Percentiles rank a stretch among this genome's conserved stretches.
These are phyloP conservation scores for Aspergillus bombycis DNA, from an alignment of 2,329 filamentous ascomycete genomes.

Conservation along the genomic window DNA sequence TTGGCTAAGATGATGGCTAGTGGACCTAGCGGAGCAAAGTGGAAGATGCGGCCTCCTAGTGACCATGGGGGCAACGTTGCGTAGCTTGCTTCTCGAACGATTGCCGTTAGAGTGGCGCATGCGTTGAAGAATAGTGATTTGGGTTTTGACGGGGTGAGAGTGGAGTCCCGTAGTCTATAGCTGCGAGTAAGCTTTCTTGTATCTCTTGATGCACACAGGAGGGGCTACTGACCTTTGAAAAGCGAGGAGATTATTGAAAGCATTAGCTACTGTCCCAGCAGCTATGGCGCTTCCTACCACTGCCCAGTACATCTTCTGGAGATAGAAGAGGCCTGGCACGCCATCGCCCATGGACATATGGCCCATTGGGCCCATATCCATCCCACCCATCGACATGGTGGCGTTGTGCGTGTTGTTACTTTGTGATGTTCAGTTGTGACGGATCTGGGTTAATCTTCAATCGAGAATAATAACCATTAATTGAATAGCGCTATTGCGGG, in stretches of 20 bases:
- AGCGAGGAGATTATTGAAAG: constrained; percentile 52
- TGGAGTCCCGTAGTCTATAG: constrained; percentile 49
- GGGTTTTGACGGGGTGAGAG: constrained; percentile 56
- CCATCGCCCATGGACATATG: constrained; percentile 47
- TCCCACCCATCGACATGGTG: constrained; percentile 27
- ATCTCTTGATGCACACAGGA: neutral
- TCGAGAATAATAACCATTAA: neutral
- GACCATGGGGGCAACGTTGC: constrained; percentile 44
- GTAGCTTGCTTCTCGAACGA: constrained; percentile 57
- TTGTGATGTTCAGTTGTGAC: neutral
- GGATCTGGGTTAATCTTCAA: neutral
- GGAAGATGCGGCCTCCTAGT: constrained; percentile 34
- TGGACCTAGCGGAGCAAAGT: constrained; percentile 45
- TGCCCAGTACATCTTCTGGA: constrained; percentile 59
- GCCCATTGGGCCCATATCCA: constrained; percentile 36
- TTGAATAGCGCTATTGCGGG: neutral
- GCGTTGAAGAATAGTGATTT: constrained; percentile 50
- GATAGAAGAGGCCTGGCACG: constrained; percentile 49
- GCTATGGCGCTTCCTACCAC: constrained; percentile 48
- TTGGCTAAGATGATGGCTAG: constrained; percentile 46
- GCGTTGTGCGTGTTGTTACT: neutral
- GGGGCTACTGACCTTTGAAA: constrained; percentile 49
- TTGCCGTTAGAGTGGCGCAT: constrained; percentile 58
- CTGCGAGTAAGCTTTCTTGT: constrained; percentile 5
- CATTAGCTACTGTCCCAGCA: constrained; percentile 40